These are phyloP conservation scores for Taphrina wiesneri DNA, from an alignment of 1,139 yeast genomes.

Conservation along the genomic window DNA sequence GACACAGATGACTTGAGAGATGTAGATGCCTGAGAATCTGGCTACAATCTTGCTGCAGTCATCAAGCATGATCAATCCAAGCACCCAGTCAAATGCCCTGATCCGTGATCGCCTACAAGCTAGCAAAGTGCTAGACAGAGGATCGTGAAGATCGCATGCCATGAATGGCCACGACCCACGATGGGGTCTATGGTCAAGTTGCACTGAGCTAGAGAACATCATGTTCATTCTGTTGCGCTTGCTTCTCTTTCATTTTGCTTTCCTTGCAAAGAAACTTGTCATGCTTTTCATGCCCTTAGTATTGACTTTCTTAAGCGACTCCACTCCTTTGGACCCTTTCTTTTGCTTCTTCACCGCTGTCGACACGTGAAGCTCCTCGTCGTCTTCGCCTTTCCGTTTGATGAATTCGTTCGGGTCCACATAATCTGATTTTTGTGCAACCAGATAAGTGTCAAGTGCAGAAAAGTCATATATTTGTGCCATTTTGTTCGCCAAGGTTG, in stretches of 20 bases:
- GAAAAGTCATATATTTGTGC: background rate
- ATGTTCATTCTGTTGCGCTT: too few relatives aligned
- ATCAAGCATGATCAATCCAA: constrained; percentile 8
- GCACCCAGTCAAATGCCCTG: constrained; percentile 5
- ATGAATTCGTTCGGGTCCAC: constrained; percentile 26
- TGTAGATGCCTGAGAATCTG: constrained; percentile 40
- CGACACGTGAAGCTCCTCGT: background rate
- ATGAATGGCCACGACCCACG: too few relatives aligned
- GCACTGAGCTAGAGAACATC: too few relatives aligned
- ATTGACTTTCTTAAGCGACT: constrained; percentile 26
- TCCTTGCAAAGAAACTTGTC: constrained; percentile 28
- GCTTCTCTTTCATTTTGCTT: background rate
- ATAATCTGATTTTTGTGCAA: constrained; percentile 3
- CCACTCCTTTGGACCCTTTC: constrained; percentile 31
- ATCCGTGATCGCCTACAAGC: too few relatives aligned
- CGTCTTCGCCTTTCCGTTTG: constrained; percentile 1
- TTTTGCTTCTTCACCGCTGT: constrained; percentile 3
- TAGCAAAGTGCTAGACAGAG: too few relatives aligned
- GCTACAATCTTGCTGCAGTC: background rate
- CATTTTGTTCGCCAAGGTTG: background rate
- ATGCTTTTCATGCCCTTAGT: constrained; percentile 31
- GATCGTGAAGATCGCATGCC: too few relatives aligned
- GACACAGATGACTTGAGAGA: constrained; percentile 60
- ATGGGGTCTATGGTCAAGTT: too few relatives aligned
- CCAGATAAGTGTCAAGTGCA: background rate